phyloP scores from a whole-genome alignment of 176 grass and related monocot genomes.

The Zea luxurians region DNA sequence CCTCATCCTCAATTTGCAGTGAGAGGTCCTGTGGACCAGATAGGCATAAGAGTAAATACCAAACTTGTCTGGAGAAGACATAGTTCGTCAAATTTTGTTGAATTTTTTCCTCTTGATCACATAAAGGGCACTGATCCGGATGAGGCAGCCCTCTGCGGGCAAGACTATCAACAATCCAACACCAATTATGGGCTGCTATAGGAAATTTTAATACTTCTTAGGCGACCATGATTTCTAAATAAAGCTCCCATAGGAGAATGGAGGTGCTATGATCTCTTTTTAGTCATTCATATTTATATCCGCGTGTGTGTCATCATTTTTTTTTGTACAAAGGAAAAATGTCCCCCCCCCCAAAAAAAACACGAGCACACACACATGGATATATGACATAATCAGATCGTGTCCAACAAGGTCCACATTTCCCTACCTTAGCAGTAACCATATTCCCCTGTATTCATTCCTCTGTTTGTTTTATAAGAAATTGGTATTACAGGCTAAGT shows the following conservation, averaged over 20 bases:
- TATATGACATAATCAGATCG: no score
- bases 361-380: no score
- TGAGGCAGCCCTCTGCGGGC: neutral
- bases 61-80: neutral
- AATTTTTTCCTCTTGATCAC: neutral
- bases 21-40: neutral
- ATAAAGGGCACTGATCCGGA: neutral
- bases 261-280: neutral
- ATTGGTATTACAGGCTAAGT: neutral
- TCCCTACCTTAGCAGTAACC: neutral
- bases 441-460: neutral
- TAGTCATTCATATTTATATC: neutral
- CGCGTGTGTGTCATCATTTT: neutral
- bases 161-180: neutral
- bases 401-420: neutral
- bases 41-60: neutral
- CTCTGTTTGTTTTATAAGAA: slow-evolving; percentile 14
- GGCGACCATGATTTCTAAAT: neutral
- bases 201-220: neutral
- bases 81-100: neutral
- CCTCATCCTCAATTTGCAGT: neutral
- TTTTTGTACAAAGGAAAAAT: neutral
- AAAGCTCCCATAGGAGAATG: neutral
- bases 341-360: neutral
- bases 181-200: neutral